These are phyloP conservation scores for Suhomyces bokatorum DNA, from an alignment of 1,139 yeast genomes.

Conservation along the genomic window DNA sequence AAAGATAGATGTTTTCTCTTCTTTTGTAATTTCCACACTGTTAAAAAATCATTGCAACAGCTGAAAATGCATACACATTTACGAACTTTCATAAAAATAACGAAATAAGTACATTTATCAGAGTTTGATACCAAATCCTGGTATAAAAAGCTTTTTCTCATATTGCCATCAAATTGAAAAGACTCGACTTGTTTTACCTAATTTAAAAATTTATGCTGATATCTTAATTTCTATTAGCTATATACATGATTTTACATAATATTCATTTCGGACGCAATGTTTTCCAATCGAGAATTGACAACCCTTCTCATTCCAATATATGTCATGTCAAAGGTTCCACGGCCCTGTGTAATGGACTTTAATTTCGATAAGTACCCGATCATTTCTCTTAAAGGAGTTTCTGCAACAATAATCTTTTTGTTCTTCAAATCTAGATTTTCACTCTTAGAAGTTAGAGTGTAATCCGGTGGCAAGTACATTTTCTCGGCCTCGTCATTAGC, in stretches of 20 bases:
- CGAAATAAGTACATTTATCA: too few species aligned
- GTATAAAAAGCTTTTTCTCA: too few species aligned
- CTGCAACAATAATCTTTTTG: conserved; percentile 65
- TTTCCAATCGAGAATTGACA: conserved; percentile 44
- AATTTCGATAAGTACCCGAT: conserved; percentile 79
- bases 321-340: conserved; percentile 81
- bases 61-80: too few species aligned
- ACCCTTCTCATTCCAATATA: conserved; percentile 72
- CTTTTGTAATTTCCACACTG: too few species aligned
- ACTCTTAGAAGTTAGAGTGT: conserved; percentile 29
- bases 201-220: too few species aligned
- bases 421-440: conserved; percentile 24
- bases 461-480: conserved; percentile 61
- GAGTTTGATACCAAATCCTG: too few species aligned
- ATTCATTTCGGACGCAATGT: conserved; percentile 25
- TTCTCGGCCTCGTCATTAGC: conserved; percentile 52
- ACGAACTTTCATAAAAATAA: too few species aligned
- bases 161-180: too few species aligned
- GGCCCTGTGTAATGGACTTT: conserved; percentile 85
- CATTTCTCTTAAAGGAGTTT: conserved; percentile 87
- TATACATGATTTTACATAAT: conserved; percentile 7
- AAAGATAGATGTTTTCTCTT: too few species aligned
- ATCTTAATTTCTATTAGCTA: background rate
- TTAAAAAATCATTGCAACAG: too few species aligned
- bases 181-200: too few species aligned